Evolutionary conservation across 2,329 filamentous ascomycete species (phyloP), one percentile per base, ranked within the genome.

Genomic region (Ophiostoma montium): DNA sequence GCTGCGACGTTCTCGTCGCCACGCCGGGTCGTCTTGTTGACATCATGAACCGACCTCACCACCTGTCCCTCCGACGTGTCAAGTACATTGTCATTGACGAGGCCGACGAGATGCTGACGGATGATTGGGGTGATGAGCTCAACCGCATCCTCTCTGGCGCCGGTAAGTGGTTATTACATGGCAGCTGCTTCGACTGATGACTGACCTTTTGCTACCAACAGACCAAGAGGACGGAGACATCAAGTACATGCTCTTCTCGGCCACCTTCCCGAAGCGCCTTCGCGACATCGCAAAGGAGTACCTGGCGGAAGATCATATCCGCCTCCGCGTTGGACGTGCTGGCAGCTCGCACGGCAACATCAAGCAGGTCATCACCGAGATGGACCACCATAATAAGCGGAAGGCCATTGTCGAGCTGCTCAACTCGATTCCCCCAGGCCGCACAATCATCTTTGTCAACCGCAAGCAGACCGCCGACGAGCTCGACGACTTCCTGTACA

Each of bases 361-460:
- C 57, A 75, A 76, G 50, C 92, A 98, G 63, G 70, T 79, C 52
- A 64, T 96, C 47, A 62, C 90, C 52, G 82, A 70, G 53, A 78
- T 82, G 1, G 80, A 87, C 1, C 70, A 75, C 0, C 60, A 69
- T 8, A 63, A 70, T 57, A 96, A 96, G 72, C 78, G 78, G 35
- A 64, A 82, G 46, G 77, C 80, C 1, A 68, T 95, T 1, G 72
- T 81, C 16, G 82, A 89, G 52, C 70, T 95, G 1, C 70, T 98
- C 7, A 70, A 80, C 50, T 75, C 79, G 0, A 74, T 80, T 59
- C 72, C 78, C 0, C 85, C 88, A 0, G 76, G 78, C 1, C 81
- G 90, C 5, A 95, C 86, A 1, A 76, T 98, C 41, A 76, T 98
- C 55, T 98, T 98, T 60, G 86, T 88, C 61, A 95, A 95, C 65